Evolutionary conservation across 1,139 yeast species (phyloP).

Genomic region (Lodderomyces margitis): DNA sequence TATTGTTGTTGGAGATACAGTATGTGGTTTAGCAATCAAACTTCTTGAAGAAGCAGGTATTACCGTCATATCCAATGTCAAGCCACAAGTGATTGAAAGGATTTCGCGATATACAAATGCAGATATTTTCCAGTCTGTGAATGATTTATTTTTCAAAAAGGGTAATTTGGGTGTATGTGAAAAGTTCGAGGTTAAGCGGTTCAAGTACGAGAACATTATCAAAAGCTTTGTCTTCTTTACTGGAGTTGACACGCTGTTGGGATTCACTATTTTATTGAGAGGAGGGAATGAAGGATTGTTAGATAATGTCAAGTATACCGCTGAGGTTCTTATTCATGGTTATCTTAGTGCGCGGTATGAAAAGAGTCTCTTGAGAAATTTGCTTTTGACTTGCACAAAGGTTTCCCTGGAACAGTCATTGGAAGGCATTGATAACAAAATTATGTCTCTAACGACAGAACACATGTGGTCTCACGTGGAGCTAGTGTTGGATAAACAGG

Average conservation of each 20-base stretch:
- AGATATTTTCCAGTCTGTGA: slow-evolving; percentile 60
- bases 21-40: slow-evolving; percentile 79
- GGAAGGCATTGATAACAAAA: slow-evolving; percentile 12
- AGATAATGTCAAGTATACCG: slow-evolving; percentile 69
- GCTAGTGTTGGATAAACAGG: slow-evolving; percentile 26
- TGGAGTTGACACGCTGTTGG: slow-evolving; percentile 73
- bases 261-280: slow-evolving; percentile 79
- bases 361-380: slow-evolving; percentile 61
- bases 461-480: slow-evolving; percentile 11
- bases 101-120: slow-evolving; percentile 80
- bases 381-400: slow-evolving; percentile 9
- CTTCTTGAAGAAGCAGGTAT: slow-evolving; percentile 72
- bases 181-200: slow-evolving; percentile 68
- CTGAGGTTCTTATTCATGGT: slow-evolving; percentile 77
- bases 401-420: slow-evolving; percentile 5
- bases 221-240: slow-evolving; percentile 75
- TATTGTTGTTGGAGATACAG: slow-evolving; percentile 75
- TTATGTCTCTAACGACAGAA: slow-evolving; percentile 5
- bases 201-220: slow-evolving; percentile 49
- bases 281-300: slow-evolving; percentile 67
- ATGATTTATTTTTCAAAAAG: slow-evolving; percentile 48
- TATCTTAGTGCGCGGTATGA: slow-evolving; percentile 79
- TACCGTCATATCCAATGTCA: slow-evolving; percentile 75
- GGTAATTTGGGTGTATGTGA: slow-evolving; percentile 72
- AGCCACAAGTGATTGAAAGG: slow-evolving; percentile 79